Evolutionary conservation across 31 red algal genomes (phyloP).

Genomic region (Asparagopsis taxiformis): DNA sequence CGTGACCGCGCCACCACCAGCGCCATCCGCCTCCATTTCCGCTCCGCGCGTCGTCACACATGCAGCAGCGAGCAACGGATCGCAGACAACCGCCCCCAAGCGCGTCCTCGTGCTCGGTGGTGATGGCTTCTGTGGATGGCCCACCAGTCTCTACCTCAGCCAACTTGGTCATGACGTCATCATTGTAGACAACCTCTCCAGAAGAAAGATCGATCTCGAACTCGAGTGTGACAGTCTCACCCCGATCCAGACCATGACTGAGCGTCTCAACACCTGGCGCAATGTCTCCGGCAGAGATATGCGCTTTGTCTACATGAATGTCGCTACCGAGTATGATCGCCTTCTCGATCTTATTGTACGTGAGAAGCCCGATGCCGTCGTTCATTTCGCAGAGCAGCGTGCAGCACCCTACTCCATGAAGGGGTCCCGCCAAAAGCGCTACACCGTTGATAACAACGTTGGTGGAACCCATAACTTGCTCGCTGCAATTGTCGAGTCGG

Average conservation of each 20-base stretch:
- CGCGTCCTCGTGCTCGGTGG: constrained; percentile 89
- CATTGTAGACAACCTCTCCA: constrained; percentile 97
- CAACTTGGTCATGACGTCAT: constrained; percentile 94
- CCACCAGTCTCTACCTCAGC: constrained; percentile 87
- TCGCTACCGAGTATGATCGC: constrained; percentile 78
- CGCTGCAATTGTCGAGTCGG: constrained; percentile 85
- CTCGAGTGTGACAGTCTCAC: constrained; percentile 92
- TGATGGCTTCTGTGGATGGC: constrained; percentile 99
- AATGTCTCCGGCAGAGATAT: constrained; percentile 55
- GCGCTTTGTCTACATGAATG: constrained; percentile 84
- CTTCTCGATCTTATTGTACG: constrained; percentile 66
- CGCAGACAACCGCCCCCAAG: not conserved
- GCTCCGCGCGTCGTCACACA: not conserved
- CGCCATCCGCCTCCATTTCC: not conserved
- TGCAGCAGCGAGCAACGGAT: constrained; percentile 19
- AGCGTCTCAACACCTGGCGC: constrained; percentile 74
- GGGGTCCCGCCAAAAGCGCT: constrained; percentile 82
- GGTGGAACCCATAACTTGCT: constrained; percentile 87
- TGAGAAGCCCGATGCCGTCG: constrained; percentile 86
- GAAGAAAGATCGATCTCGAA: constrained; percentile 95
- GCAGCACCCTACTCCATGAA: constrained; percentile 99
- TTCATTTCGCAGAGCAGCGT: constrained; percentile 99
- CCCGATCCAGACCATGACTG: constrained; percentile 84
- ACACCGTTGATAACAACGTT: constrained; percentile 98
- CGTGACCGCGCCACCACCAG: not conserved